Base-by-base conservation (phyloP, 306 rosid genomes). In the Cucumis cinereus region DNA sequence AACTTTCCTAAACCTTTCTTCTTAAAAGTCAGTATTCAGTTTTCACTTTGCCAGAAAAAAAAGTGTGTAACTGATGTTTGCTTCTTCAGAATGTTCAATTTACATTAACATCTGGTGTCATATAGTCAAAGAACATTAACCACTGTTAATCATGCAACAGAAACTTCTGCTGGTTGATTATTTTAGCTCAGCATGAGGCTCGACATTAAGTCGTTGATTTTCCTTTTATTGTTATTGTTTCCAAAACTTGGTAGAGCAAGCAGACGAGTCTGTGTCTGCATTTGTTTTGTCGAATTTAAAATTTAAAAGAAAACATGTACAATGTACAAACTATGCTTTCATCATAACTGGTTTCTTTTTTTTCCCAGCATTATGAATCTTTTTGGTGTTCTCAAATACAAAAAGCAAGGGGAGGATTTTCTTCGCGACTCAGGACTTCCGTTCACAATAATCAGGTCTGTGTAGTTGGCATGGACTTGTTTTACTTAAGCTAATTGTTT, bases 361-460 rank as follows among this genome's bases (percentile, higher is more conserved):
- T 40, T 63, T 19, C 19, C 68, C 58, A 93, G 98, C 82, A 79
- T 93, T 78, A 91, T 91, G 97, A 93, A 93, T 81, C 96, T 93
- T 64, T 93, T 93, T 76, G 97, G 98, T 49, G 98, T 93, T 73
- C 92, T 93, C 78, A 90, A 91, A 83, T 93, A 90, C 76, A 93
- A 93, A 89, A 93, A 87, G 82, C 90, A 86, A 93, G 98, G 92
- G 14, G 98, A 93, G 83, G 98, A 93, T 74, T 87, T 87, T 86
- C 96, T 93, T 76, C 85, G 60, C 54, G 79, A 84, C 76, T 93
- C 96, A 23, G 94, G 98, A 73, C 80, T 93, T 84, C 96, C 98
- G 66, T 93, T 76, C 87, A 91, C 98, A 69, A 91, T 93, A 80
- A 87, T 93, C 85, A 93, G 98, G 98, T 91, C 70, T 67, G 85